Base-by-base conservation (phyloP, 306 rosid species). In the Arachis hypogaea region DNA sequence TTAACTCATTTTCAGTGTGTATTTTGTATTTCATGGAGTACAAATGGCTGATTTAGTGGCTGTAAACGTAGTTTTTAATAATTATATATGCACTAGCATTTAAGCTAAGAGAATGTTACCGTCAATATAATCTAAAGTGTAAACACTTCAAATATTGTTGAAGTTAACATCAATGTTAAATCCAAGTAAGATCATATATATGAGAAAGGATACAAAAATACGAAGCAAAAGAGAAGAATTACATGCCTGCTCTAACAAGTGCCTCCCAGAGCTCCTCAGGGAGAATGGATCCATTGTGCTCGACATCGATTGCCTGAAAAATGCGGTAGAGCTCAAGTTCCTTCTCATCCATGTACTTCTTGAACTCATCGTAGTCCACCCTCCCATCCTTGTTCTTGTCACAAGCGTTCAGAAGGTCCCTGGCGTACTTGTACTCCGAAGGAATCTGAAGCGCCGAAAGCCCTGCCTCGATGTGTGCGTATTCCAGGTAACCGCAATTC, bases 251-350 rank as follows among this genome's bases (percentile, higher is more conserved):
- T 82, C 69, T 86, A 8, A 91, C 86, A 65, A 93, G 97, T 9
- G 98, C 98, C 75, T 93, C 98, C 93, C 88, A 93, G 0, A 93
- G 96, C 90, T 93, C 98, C 83, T 93, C 98, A 0, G 98, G 98
- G 50, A 92, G 67, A 85, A 93, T 93, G 81, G 94, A 86, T 4
- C 98, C 98, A 68, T 78, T 93, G 61, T 93, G 98, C 65, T 84
- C 96, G 11, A 91, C 98, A 76, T 93, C 98, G 72, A 93, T 93
- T 64, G 96, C 96, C 82, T 93, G 98, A 63, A 93, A 93, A 38
- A 93, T 93, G 43, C 87, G 85, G 63, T 93, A 93, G 46, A 93
- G 96, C 85, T 93, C 98, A 5, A 93, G 86, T 84, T 93, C 98
- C 79, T 93, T 93, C 36, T 86, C 92, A 69, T 93, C 98, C 98